These are phyloP conservation scores for Leucocoprinus birnbaumii DNA, from an alignment of 768 basidiomycete species.

Conservation along the genomic window DNA sequence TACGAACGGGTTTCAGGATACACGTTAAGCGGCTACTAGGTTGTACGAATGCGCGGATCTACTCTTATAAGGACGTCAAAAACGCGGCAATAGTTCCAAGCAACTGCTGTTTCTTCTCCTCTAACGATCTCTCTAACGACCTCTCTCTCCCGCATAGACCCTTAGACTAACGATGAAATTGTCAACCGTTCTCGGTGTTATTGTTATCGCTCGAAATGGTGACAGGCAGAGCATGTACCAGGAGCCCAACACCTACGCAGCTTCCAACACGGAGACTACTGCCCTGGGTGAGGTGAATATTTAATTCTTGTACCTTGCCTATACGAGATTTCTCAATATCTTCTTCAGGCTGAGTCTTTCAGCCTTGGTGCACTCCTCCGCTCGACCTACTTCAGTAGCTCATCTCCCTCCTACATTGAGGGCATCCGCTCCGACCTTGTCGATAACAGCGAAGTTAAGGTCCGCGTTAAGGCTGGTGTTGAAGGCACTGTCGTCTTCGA, in stretches of 20 bases:
- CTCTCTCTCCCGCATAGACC: conserved; percentile 9
- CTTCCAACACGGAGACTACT: conserved; percentile 63
- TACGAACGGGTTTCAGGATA: conserved; percentile 10
- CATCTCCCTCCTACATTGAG: conserved; percentile 67
- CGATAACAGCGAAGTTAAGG: conserved; percentile 69
- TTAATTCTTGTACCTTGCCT: neutral
- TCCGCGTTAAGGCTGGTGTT: conserved; percentile 79
- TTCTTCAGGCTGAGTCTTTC: conserved; percentile 59
- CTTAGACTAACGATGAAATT: conserved; percentile 31
- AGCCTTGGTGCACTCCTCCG: conserved; percentile 62
- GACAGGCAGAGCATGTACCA: conserved; percentile 70
- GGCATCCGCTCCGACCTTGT: conserved; percentile 67
- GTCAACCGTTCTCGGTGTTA: conserved; percentile 71
- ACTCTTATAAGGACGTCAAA: conserved; percentile 18
- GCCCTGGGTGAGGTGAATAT: conserved; percentile 67
- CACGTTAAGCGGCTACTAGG: neutral
- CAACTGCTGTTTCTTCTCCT: conserved; percentile 19
- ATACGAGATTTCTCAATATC: conserved; percentile 5
- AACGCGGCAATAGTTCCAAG: conserved; percentile 15
- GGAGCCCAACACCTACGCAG: conserved; percentile 65
- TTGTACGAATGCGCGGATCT: neutral
- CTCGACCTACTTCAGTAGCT: conserved; percentile 59
- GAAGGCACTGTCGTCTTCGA: conserved; percentile 88
- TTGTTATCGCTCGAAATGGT: conserved; percentile 78
- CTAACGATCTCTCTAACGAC: conserved; percentile 15